Evolutionary conservation across 441 rosid species (phyloP), one percentile per base, ranked within the genome.

Genomic region (Gossypium schwendimanii): DNA sequence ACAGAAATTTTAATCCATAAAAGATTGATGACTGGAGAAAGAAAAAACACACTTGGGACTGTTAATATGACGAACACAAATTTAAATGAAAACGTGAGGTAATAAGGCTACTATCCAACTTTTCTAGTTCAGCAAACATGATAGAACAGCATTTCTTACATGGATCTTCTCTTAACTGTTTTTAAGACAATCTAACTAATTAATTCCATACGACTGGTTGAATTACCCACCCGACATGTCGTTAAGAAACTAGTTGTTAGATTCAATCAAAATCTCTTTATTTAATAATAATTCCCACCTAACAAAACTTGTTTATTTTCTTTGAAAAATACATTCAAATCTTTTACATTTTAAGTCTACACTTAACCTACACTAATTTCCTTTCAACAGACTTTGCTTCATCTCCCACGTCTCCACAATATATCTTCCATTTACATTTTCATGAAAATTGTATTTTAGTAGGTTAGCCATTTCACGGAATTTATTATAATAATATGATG

Each of bases 321-420:
- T 61, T 61, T 33, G 65, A n/a, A n/a, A 15, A 0, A 14, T 12
- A 12, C 17, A 59, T 26, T 59, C 41, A 59, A 59, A 28, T 26
- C 9, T 2, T 5, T 2, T 3, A 1, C 15, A n/a, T 24, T 14
- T 49, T 71, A n/a, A 15, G 75, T 70, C 75, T 23, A 63, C 62
- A 9, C 33, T 62, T 44, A 52, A 70, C 73, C 60, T 61, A 76
- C 74, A 63, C 67, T 17, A 5, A 7, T 21, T 23, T 12, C 4
- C 15, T 47, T 0, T 47, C 15, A 47, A 47, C 1, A 47, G n/a
- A 12, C 6, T 2, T 47, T 28, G 33, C 33, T 4, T 28, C 6
- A 28, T 28, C 33, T 28, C 33, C 1, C 33, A 28, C 33, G 33
- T 4, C 6, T 28, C 33, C 0, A 28, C 33, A 4, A 28, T 28